Conservation (phyloP, 2,329 filamentous ascomycete genomes). For the Alternaria tenuissima region DNA sequence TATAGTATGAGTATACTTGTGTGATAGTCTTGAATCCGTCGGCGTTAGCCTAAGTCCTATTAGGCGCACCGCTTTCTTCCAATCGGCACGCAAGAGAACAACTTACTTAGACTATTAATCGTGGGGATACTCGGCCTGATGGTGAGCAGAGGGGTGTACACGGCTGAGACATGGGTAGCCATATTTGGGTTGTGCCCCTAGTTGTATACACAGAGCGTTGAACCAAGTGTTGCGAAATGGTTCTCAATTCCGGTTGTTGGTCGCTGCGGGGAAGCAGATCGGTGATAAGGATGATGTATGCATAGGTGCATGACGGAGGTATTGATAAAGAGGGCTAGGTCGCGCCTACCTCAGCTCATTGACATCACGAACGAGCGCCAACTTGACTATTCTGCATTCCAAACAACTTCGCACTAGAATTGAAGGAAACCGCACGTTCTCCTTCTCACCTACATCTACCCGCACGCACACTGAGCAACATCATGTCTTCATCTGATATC, state of each 20-base stretch:
- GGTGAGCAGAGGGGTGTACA: neutral
- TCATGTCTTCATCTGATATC: slow-evolving; percentile 19
- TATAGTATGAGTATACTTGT: neutral
- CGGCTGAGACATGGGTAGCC: neutral
- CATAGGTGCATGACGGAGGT: neutral
- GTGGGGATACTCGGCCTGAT: neutral
- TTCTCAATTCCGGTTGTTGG: neutral
- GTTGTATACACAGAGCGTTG: neutral
- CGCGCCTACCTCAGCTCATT: slow-evolving; percentile 2
- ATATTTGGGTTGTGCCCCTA: neutral
- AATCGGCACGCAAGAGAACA: neutral
- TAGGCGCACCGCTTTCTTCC: neutral
- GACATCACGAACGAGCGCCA: slow-evolving; percentile 2
- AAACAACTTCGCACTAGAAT: neutral
- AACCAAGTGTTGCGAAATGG: neutral
- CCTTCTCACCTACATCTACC: neutral
- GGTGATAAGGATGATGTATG: slow-evolving; percentile 5
- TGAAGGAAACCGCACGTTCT: neutral
- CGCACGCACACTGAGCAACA: neutral
- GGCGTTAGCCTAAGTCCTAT: neutral
- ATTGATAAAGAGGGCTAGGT: slow-evolving; percentile 1
- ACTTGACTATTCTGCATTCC: neutral
- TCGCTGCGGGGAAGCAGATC: neutral
- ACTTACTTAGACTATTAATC: neutral
- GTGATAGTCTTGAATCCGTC: neutral